These are phyloP conservation scores for Primulina tabacum DNA, from an alignment of 257 asterid genomes.

Conservation along the genomic window DNA sequence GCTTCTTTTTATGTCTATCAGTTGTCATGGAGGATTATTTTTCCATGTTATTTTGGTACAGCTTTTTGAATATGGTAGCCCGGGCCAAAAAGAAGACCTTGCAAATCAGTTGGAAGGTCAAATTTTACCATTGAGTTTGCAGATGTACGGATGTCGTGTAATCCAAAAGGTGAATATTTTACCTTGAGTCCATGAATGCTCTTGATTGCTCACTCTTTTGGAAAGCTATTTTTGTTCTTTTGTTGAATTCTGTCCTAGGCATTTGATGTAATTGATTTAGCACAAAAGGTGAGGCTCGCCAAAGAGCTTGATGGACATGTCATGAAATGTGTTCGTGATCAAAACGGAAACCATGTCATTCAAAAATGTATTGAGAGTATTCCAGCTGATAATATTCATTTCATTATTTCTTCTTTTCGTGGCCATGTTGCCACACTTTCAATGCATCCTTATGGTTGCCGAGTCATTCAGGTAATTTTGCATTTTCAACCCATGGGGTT, in stretches of 20 bases:
- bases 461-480: slow-evolving; percentile 59
- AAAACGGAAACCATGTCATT: slow-evolving; percentile 65
- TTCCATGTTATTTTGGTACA: slow-evolving; percentile 23
- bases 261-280: slow-evolving; percentile 50
- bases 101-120: slow-evolving; percentile 52
- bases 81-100: slow-evolving; percentile 47
- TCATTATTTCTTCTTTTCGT: slow-evolving; percentile 50
- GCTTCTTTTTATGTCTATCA: slow-evolving; percentile 6
- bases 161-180: slow-evolving; percentile 51
- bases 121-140: slow-evolving; percentile 50
- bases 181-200: slow-evolving; percentile 1
- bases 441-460: slow-evolving; percentile 80
- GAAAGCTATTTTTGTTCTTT: slow-evolving; percentile 16
- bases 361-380: slow-evolving; percentile 71
- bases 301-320: slow-evolving; percentile 57
- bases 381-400: slow-evolving; percentile 45
- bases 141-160: slow-evolving; percentile 73
- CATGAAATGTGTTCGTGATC: slow-evolving; percentile 53
- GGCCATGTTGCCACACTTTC: slow-evolving; percentile 68
- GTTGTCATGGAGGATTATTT: neutral
- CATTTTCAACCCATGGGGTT: neutral
- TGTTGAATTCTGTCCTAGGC: slow-evolving; percentile 35
- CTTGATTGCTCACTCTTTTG: slow-evolving; percentile 4
- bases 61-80: slow-evolving; percentile 56
- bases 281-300: slow-evolving; percentile 45